Evolutionary conservation across 345 rosid genomes (phyloP), one percentile per base, ranked within the genome.

Genomic region (Rhizophora mangle): DNA sequence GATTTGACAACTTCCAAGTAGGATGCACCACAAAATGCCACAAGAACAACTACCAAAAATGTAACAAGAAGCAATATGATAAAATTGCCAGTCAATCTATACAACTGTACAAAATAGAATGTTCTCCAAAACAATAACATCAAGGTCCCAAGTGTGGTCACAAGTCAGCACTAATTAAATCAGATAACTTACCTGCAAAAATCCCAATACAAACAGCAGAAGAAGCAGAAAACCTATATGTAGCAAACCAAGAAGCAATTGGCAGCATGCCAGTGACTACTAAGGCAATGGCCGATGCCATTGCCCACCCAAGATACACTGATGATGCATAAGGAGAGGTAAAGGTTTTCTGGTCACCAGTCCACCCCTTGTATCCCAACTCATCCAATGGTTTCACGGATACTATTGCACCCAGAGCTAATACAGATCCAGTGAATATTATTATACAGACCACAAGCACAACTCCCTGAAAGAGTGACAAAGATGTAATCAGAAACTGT

Each of bases 241-340:
- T 89, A 18, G 91, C 90, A 73, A 96, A 96, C 99, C 99, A 96
- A 57, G 99, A 96, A 81, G 90, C 74, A 75, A 96, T 90, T 57
- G 99, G 99, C 72, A 96, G 86, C 81, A 90, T 83, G 67, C 96
- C 97, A 52, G 96, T 89, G 71, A 92, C 98, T 63, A 88, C 83
- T 74, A 96, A 79, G 74, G 97, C 93, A 80, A 96, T 87, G 64
- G 84, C 98, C 77, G 96, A 85, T 68, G 99, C 95, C 91, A 96
- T 89, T 56, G 96, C 96, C 98, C 98, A 96, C 56, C 99, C 99
- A 79, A 96, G 81, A 82, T 90, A 96, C 46, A 81, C 86, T 52
- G 97, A 82, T 76, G 99, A 96, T 70, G 87, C 83, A 79, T 96
- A 96, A 51, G 96, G 90, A 77, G 99, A 92, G 57, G 73, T 73